Evolutionary conservation across 2,329 filamentous ascomycete genomes (phyloP).

Genomic region (Trichoderma guizhouense): DNA sequence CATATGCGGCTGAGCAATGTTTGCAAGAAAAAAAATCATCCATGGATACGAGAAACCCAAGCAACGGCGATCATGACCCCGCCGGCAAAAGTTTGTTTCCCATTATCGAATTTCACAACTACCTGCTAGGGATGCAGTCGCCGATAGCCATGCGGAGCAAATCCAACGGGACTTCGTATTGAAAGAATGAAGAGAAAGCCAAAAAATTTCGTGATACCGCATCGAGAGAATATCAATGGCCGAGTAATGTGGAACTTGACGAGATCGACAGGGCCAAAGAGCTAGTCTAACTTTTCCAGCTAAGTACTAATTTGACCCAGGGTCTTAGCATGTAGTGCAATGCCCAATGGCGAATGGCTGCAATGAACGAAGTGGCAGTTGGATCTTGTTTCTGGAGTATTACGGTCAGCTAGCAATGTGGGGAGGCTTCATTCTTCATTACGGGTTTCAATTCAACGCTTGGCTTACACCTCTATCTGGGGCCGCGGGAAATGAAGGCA

Average conservation of each 20-base stretch:
- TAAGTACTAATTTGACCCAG: neutral
- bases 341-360: neutral
- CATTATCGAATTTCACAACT: neutral
- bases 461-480: neutral
- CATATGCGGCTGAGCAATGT: neutral
- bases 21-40: neutral
- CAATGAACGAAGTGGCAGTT: neutral
- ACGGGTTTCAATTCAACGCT: neutral
- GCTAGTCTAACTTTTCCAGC: constrained; percentile 1
- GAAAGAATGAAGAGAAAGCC: neutral
- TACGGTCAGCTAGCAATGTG: neutral
- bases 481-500: neutral
- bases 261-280: constrained; percentile 11
- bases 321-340: neutral
- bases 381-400: neutral
- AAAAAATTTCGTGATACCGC: neutral
- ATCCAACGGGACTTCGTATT: neutral
- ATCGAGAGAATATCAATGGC: neutral
- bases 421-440: neutral
- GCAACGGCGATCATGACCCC: neutral
- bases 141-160: neutral
- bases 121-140: neutral
- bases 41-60: neutral
- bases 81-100: neutral
- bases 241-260: neutral